These are phyloP conservation scores for Naganishia antarctica DNA, from an alignment of 768 basidiomycete genomes.

Conservation along the genomic window DNA sequence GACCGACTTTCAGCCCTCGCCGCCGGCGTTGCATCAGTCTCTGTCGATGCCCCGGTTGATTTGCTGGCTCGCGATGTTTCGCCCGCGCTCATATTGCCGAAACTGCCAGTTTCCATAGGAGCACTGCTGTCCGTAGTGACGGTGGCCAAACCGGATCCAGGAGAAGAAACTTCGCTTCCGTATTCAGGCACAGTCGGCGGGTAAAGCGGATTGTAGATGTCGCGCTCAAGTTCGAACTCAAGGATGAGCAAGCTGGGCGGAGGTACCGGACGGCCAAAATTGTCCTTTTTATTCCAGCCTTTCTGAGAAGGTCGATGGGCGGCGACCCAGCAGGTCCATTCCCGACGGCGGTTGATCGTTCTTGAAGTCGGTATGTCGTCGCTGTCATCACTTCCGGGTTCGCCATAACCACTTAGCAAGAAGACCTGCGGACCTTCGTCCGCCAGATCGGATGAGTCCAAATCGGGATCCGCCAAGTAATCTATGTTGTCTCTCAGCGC, in stretches of 20 bases:
- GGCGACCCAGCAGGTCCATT: slow-evolving; percentile 50
- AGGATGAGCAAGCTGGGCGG: slow-evolving; percentile 58
- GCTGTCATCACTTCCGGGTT: slow-evolving; percentile 55
- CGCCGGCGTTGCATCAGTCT: slow-evolving; percentile 9
- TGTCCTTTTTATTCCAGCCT: slow-evolving; percentile 37
- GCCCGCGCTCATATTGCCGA: background rate
- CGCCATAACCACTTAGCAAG: slow-evolving; percentile 64
- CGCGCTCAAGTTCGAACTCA: slow-evolving; percentile 74
- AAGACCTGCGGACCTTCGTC: slow-evolving; percentile 54
- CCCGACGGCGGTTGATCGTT: slow-evolving; percentile 33
- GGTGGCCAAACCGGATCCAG: slow-evolving; percentile 31
- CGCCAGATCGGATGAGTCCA: slow-evolving; percentile 52
- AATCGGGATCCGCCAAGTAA: slow-evolving; percentile 58
- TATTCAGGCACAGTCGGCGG: slow-evolving; percentile 41
- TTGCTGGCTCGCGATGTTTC: background rate
- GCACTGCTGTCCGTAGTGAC: slow-evolving; percentile 1
- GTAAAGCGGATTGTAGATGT: slow-evolving; percentile 66
- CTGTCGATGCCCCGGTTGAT: slow-evolving; percentile 1
- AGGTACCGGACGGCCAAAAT: slow-evolving; percentile 56
- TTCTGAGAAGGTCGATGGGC: slow-evolving; percentile 47
- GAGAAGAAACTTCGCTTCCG: slow-evolving; percentile 26
- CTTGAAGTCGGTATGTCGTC: slow-evolving; percentile 31
- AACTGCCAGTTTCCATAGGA: background rate
- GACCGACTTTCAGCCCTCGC: background rate
- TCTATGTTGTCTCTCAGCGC: slow-evolving; percentile 69